Conservation (phyloP, 345 rosid species). For the Populus simonii region DNA sequence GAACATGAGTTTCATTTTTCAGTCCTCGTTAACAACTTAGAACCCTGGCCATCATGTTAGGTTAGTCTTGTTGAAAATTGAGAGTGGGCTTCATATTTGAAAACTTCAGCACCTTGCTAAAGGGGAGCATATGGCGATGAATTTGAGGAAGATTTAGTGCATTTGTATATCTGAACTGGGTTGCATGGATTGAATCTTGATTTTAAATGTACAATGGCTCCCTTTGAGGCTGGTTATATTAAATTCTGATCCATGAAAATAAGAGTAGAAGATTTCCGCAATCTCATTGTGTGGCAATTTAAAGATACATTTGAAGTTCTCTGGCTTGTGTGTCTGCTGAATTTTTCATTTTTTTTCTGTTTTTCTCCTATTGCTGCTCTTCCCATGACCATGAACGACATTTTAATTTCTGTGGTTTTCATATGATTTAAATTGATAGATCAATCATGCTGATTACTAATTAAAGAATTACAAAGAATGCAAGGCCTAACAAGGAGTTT, state of each 20-base stretch:
- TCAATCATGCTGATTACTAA: neutral
- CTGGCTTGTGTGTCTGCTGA: neutral
- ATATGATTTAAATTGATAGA: neutral
- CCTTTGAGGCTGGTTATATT: neutral
- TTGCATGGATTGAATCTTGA: too few relatives aligned
- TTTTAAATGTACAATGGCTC: neutral
- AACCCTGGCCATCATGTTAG: neutral
- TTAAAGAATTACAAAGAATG: neutral
- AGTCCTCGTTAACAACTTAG: neutral
- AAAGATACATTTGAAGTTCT: neutral
- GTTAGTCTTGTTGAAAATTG: neutral
- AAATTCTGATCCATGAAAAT: neutral
- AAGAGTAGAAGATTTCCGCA: neutral
- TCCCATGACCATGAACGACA: neutral
- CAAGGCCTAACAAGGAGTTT: constrained; percentile 9
- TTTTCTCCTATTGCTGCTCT: too few relatives aligned
- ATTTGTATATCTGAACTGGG: neutral
- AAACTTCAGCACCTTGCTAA: neutral
- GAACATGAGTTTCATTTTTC: neutral
- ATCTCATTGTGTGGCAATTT: neutral
- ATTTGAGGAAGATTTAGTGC: neutral
- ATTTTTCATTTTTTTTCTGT: neutral
- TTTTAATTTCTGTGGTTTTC: neutral
- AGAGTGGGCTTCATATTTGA: neutral
- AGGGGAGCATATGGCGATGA: neutral